Evolutionary conservation across 1,139 yeast species (phyloP).

Genomic region (Hansenula lynferdii): DNA sequence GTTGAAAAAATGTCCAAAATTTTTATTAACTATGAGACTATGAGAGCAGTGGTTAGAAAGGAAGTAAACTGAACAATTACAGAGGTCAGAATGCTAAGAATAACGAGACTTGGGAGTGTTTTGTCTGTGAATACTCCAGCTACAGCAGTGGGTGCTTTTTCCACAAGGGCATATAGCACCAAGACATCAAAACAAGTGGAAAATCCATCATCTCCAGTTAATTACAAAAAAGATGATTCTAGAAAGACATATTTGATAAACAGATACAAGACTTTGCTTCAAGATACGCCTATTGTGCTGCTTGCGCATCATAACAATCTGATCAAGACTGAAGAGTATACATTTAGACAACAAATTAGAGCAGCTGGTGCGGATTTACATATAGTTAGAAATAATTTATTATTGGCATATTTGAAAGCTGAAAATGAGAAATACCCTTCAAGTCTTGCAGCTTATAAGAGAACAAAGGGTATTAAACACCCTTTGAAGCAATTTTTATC

Average conservation of each 20-base stretch:
- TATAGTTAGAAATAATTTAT: conserved; percentile 61
- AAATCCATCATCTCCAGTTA: conserved; percentile 24
- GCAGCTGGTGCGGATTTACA: conserved; percentile 64
- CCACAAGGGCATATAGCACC: conserved; percentile 11
- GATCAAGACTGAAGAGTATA: conserved; percentile 60
- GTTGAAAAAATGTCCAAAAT: background rate
- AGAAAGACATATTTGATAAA: conserved; percentile 86
- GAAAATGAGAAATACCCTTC: conserved; percentile 74
- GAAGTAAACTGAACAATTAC: too few species aligned
- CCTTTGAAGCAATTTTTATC: conserved; percentile 65
- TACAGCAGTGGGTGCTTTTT: too few species aligned
- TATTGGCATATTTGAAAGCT: conserved; percentile 73
- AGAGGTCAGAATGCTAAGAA: background rate
- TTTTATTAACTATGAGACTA: too few species aligned
- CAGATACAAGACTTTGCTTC: conserved; percentile 66
- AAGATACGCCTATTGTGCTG: conserved; percentile 61
- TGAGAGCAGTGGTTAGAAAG: too few species aligned
- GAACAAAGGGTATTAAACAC: conserved; percentile 44
- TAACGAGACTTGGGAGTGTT: background rate
- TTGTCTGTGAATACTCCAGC: background rate
- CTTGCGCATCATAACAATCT: conserved; percentile 84
- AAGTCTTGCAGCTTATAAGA: conserved; percentile 44
- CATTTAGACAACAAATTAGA: conserved; percentile 55
- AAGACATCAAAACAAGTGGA: background rate
- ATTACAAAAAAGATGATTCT: conserved; percentile 28